Percentiles rank a stretch among this genome's conserved stretches.
phyloP scores from a whole-genome alignment of 192 early-diverging fungal species.

The Oehlia diaphana region DNA sequence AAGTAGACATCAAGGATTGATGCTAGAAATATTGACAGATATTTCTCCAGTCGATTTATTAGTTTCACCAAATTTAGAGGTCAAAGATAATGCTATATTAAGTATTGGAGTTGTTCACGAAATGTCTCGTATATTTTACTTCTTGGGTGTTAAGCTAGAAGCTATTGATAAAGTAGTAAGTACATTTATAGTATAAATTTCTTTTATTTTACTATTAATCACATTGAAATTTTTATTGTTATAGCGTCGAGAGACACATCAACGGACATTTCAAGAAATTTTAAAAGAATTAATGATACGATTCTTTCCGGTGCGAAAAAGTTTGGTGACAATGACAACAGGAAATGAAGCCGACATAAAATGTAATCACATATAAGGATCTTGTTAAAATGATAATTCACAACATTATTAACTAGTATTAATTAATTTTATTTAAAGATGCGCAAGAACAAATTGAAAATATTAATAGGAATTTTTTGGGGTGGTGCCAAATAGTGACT shows the following conservation, averaged over 20 bases:
- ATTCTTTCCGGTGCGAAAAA: neutral
- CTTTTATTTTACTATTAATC: neutral
- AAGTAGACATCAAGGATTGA: slow-evolving; percentile 21
- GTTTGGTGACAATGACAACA: neutral
- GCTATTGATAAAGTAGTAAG: slow-evolving; percentile 21
- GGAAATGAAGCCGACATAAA: neutral
- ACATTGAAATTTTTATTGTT: neutral
- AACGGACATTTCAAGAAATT: slow-evolving; percentile 19
- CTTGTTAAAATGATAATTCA: neutral
- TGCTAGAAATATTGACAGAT: slow-evolving; percentile 26
- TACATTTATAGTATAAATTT: neutral
- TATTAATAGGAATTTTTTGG: slow-evolving; percentile 23
- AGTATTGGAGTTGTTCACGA: slow-evolving; percentile 24
- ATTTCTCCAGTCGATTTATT: neutral
- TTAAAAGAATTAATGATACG: slow-evolving; percentile 19
- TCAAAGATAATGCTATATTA: neutral
- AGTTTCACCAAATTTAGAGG: neutral
- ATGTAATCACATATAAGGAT: neutral
- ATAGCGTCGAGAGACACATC: slow-evolving; percentile 16
- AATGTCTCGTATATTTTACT: slow-evolving; percentile 21
- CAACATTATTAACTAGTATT: neutral
- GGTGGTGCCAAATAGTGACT: slow-evolving; percentile 25
- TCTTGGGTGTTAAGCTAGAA: slow-evolving; percentile 12
- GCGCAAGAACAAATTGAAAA: neutral
- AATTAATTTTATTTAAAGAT: neutral